Evolutionary conservation across 2,329 filamentous ascomycete species (phyloP).

Genomic region (Truncatella angustata): DNA sequence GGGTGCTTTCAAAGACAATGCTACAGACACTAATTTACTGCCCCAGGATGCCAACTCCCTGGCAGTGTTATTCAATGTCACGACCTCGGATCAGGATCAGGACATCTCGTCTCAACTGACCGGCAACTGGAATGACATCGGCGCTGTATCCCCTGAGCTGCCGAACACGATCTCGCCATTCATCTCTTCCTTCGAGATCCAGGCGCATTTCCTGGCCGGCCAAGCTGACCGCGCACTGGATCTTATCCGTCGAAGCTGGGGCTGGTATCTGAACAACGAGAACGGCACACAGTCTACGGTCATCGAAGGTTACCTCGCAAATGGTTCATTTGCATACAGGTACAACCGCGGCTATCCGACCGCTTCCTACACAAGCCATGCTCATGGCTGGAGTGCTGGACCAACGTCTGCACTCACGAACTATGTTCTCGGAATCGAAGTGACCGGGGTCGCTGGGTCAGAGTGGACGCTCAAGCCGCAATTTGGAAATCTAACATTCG

Average conservation of each 20-base stretch:
- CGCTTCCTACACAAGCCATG: conserved; percentile 43
- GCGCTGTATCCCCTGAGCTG: conserved; percentile 54
- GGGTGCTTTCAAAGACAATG: conserved; percentile 44
- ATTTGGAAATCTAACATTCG: conserved; percentile 35
- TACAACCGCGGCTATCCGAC: conserved; percentile 51
- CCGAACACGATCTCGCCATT: conserved; percentile 58
- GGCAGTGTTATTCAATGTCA: conserved; percentile 47
- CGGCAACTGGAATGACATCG: conserved; percentile 54
- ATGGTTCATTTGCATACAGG: conserved; percentile 58
- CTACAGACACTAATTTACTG: conserved; percentile 44
- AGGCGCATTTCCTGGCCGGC: conserved; percentile 50
- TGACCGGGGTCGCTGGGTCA: conserved; percentile 33
- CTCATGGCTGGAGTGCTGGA: conserved; percentile 49
- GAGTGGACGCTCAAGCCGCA: conserved; percentile 38
- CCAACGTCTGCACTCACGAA: conserved; percentile 45
- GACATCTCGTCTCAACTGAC: conserved; percentile 44
- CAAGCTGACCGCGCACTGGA: conserved; percentile 50
- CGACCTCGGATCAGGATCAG: conserved; percentile 29
- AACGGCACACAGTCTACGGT: conserved; percentile 58
- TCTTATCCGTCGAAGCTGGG: conserved; percentile 56
- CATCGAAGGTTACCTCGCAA: conserved; percentile 56
- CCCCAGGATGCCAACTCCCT: conserved; percentile 62
- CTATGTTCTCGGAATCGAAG: conserved; percentile 39
- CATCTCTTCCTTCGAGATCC: conserved; percentile 57
- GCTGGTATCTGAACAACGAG: conserved; percentile 57